Base-by-base conservation (phyloP, 768 basidiomycete genomes). In the Fibroporia radiculosa region DNA sequence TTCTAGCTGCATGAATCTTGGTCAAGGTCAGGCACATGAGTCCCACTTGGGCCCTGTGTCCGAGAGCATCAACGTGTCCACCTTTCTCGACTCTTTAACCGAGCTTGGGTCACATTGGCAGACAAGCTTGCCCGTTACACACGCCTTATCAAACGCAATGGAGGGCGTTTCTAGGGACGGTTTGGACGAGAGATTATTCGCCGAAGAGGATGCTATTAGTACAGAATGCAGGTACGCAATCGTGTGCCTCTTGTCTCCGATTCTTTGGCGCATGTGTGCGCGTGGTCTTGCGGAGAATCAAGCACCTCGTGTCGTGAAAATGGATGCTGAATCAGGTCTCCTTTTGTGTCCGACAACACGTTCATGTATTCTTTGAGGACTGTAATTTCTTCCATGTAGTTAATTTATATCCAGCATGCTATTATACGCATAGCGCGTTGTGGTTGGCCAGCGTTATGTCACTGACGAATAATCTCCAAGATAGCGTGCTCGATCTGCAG, bases 401-500 rank as follows among this genome's bases (percentile, higher is more conserved):
- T n/a, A n/a, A n/a, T n/a, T n/a, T n/a, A n/a, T n/a, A n/a, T n/a
- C n/a, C n/a, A n/a, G 8, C 29, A 31, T 31, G 29, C 29, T 31
- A 31, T n/a, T n/a, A n/a, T n/a, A n/a, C n/a, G n/a, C n/a, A n/a
- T n/a, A n/a, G n/a, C n/a, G n/a, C n/a, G n/a, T n/a, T n/a, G n/a
- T n/a, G n/a, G n/a, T n/a, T n/a, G n/a, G n/a, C n/a, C n/a, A n/a
- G 29, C n/a, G 27, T 28, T 14, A 27, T 36, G 16, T 16, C 38
- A 31, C 29, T 31, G 10, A 31, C 29, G n/a, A 10, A 45, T 20
- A 45, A 31, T 19, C 22, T 37, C 39, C 39, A 47, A 38, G n/a
- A 49, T 52, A 84, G 83, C 50, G 66, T 83, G 28, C 57, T 67
- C 27, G 80, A 80, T 47, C 54, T 86, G 18, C 67, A 66, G 37